Base-by-base conservation (phyloP, 768 basidiomycete species). In the Trametes punicea region DNA sequence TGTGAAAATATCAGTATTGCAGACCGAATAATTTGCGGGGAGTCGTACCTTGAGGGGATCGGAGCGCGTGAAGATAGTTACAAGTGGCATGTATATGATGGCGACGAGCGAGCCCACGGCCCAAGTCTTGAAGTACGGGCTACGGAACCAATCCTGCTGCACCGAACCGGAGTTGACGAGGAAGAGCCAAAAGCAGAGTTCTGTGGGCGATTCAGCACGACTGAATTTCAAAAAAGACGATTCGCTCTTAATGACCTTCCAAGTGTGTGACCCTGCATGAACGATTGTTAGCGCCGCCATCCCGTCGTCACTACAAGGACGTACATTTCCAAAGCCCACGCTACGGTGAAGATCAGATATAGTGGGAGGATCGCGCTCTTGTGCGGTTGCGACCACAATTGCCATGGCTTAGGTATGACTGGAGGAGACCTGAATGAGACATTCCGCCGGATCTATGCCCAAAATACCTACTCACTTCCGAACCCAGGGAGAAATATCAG, bases 131-230 rank as follows among this genome's bases (percentile, higher is more conserved):
- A 90, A 93, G 63, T 90, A 90, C 18, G 73, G 58, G 64, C 82
- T 89, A 16, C 74, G 72, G 73, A 93, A 92, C 90, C 90, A 93
- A 63, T 88, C 79, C 64, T 81, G 84, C 59, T 86, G 81, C 1
- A 70, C 69, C 0, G 83, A 75, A 18, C 79, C 75, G 0, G 86
- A 74, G 54, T 87, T 87, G 46, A 92, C 74, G 33, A 93, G 80
- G 73, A 90, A 93, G 11, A 92, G 71, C 90, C 91, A 93, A 68
- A 93, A 93, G 64, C 88, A 93, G 0, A 93, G 75, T 63, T 93
- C 90, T 90, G 55, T 16, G 2, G 9, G 11, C 10, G 8, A 7
- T 16, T 51, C 10, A 42, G 27, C 33, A 20, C 29, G 10, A 4
- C 31, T 29, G 15, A 11, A 13, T n/a, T 36, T 27, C 18, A 48